These are phyloP conservation scores for Penicillium capsulatum DNA, from an alignment of 2,329 filamentous ascomycete genomes.

Conservation along the genomic window DNA sequence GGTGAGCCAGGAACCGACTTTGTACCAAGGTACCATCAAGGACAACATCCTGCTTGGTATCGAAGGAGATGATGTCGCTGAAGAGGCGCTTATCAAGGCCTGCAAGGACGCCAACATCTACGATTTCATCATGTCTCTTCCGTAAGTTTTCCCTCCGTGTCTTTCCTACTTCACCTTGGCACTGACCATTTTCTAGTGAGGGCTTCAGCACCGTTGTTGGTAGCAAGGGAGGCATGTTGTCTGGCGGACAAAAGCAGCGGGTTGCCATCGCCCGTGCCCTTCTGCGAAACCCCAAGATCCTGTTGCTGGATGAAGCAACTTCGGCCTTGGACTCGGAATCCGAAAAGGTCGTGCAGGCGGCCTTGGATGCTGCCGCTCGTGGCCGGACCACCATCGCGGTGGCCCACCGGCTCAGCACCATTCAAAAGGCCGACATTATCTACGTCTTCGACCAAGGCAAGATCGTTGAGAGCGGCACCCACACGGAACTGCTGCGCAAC, in stretches of 20 bases:
- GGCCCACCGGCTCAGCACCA: conserved; percentile 85
- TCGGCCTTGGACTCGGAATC: conserved; percentile 50
- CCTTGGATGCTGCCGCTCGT: conserved; percentile 75
- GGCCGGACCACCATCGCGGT: conserved; percentile 90
- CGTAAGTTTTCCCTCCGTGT: conserved; percentile 43
- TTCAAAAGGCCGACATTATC: conserved; percentile 90
- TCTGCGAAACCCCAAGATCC: conserved; percentile 81
- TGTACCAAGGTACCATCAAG: conserved; percentile 87
- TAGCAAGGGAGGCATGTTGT: conserved; percentile 77
- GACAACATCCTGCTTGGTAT: conserved; percentile 86
- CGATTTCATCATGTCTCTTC: conserved; percentile 81
- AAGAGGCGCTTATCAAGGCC: conserved; percentile 69
- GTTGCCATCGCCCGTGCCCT: conserved; percentile 89
- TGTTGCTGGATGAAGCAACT: conserved; percentile 76
- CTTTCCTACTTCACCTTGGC: neutral
- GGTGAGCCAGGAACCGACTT: conserved; percentile 87
- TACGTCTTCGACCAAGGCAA: conserved; percentile 93
- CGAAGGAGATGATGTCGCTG: conserved; percentile 61
- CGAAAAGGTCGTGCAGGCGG: conserved; percentile 59
- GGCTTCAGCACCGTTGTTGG: conserved; percentile 84
- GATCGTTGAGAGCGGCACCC: conserved; percentile 79
- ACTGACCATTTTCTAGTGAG: conserved; percentile 46
- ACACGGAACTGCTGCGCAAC: conserved; percentile 65
- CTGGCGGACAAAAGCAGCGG: conserved; percentile 90
- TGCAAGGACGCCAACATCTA: conserved; percentile 91